Base-by-base conservation (phyloP, 805 yeast genomes). In the Cyberlindnera mycetangii region DNA sequence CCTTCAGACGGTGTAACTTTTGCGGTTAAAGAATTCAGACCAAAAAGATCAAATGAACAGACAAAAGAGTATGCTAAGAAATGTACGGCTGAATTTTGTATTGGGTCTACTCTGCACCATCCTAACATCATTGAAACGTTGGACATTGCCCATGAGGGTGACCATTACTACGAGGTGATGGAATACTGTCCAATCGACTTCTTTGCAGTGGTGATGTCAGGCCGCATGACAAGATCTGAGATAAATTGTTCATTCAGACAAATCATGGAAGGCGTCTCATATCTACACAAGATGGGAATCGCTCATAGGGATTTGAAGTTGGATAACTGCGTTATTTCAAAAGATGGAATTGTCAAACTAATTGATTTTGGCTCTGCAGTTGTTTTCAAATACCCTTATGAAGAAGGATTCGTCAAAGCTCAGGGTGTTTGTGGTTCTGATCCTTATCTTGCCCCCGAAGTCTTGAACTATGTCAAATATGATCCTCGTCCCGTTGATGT, bases 331-430 rank as follows among this genome's bases (percentile, higher is more conserved):
- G 92, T 85, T 27, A 78, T 86, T 54, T 83, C 88, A 7, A 69
- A 68, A 7, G 76, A 82, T 38, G 95, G 95, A 5, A 83, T 86
- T 36, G 69, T 86, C 31, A 86, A 86, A 59, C 69, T 86, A 47
- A 86, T 86, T 54, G 95, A 86, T 66, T 86, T 86, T 60, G 95
- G 95, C 28, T 77, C 85, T 41, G 92, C 95, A 2, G 89, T 84
- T 18, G 89, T 86, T 5, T 86, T 84, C 67, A 81, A 79, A 55
- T 85, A 85, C 57, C 93, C 93, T 4, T 82, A 76, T 59, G 85
- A 81, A 54, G 75, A 72, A 34, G 73, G 72, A 31, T 67, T 74
- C 15, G 79, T 79, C 14, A 71, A 72, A 58, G 79, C 86, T 8
- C 88, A 79, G 55, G 93, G 93, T 6, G 76, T 86, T 49, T 90